phyloP scores from a whole-genome alignment of 495 filamentous ascomycete species.

The Trichocladium antarcticum region DNA sequence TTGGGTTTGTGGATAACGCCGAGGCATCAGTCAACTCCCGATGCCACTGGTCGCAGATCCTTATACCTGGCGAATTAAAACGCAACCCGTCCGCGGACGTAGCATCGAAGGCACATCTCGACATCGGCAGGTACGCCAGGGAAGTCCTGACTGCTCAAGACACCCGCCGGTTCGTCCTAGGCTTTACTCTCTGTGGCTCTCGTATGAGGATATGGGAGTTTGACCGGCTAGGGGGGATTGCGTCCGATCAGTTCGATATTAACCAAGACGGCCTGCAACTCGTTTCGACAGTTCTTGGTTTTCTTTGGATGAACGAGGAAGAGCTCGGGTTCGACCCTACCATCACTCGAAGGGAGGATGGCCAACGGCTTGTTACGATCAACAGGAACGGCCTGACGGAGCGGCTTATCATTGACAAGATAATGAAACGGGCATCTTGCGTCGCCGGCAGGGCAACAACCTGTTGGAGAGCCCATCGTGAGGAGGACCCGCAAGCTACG shows the following conservation, averaged over 20 bases:
- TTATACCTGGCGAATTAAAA: constrained; percentile 40
- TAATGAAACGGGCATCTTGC: constrained; percentile 28
- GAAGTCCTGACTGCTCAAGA: constrained; percentile 18
- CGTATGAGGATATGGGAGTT: constrained; percentile 34
- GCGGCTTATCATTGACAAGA: constrained; percentile 34
- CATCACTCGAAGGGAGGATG: constrained; percentile 25
- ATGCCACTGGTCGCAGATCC: constrained; percentile 37
- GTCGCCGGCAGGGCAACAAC: constrained; percentile 37
- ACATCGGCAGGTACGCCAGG: not conserved
- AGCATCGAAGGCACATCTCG: constrained; percentile 26
- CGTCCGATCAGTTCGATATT: constrained; percentile 37
- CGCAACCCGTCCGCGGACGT: constrained; percentile 34
- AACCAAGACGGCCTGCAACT: constrained; percentile 39
- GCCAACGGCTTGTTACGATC: constrained; percentile 23
- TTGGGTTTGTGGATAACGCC: constrained; percentile 33
- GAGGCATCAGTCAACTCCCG: constrained; percentile 19
- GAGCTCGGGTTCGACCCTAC: constrained; percentile 41
- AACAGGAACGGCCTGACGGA: constrained; percentile 30
- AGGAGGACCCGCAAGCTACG: constrained; percentile 25
- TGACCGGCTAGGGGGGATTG: constrained; percentile 38
- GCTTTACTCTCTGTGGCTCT: constrained; percentile 34
- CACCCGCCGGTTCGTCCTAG: constrained; percentile 36
- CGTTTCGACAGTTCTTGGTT: constrained; percentile 37
- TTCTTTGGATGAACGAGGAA: constrained; percentile 38
- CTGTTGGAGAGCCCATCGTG: constrained; percentile 36